phyloP scores from a whole-genome alignment of 2,329 filamentous ascomycete species.

The Calonectria pteridis region DNA sequence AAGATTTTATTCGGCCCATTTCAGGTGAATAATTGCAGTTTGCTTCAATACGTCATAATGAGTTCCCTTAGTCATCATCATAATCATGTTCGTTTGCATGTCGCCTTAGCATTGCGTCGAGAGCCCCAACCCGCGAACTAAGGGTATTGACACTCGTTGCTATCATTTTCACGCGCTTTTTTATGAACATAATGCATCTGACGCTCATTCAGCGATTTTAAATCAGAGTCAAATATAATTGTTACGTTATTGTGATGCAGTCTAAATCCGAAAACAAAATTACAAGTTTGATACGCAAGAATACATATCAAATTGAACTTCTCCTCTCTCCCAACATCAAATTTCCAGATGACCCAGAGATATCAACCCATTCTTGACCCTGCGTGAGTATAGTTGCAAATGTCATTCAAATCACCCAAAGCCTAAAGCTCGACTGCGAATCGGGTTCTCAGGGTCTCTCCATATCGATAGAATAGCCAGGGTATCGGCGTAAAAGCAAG shows the following conservation, averaged over 20 bases:
- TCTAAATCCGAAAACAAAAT: neutral
- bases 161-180: neutral
- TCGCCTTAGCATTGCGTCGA: neutral
- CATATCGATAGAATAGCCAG: slow-evolving; percentile 2
- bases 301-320: too few relatives aligned
- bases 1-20: neutral
- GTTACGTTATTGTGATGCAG: neutral
- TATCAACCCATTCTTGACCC: accelerated
- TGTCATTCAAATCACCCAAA: neutral
- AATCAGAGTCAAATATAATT: too few relatives aligned
- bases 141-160: neutral
- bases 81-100: neutral
- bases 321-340: neutral
- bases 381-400: neutral
- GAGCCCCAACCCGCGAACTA: neutral
- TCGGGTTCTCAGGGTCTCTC: neutral
- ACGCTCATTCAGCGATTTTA: too few relatives aligned
- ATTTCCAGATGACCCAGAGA: neutral
- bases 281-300: neutral
- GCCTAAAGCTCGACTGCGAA: neutral
- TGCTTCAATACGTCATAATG: neutral
- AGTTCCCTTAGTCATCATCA: too few relatives aligned
- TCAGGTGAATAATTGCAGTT: neutral
- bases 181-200: neutral
- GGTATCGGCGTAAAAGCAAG: slow-evolving; percentile 3